Evolutionary conservation across 768 basidiomycete species (phyloP).

Genomic region (Russula lepida): DNA sequence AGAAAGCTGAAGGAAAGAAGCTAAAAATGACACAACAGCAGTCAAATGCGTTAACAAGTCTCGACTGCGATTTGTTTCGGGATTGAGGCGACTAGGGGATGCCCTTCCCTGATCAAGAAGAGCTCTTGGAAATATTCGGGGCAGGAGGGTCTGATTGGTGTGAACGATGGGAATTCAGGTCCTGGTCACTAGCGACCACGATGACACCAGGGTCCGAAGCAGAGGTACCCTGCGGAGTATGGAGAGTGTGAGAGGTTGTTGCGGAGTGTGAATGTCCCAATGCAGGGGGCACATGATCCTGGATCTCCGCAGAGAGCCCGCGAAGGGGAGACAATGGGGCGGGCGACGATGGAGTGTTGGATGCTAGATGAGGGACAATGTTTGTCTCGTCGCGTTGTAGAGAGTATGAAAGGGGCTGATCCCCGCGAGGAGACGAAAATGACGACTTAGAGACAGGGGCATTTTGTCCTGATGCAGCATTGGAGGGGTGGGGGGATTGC

Average conservation of each 20-base stretch:
- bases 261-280: too few relatives aligned
- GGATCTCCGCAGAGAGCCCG: neutral
- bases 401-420: neutral
- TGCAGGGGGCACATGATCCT: neutral
- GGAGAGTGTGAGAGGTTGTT: neutral
- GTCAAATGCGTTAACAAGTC: neutral
- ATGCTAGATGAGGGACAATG: too few relatives aligned
- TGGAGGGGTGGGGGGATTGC: neutral
- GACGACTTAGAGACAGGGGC: neutral
- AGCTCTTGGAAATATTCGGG: neutral
- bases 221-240: neutral
- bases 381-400: too few relatives aligned
- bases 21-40: neutral
- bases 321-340: too few relatives aligned
- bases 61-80: neutral
- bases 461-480: neutral
- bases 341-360: too few relatives aligned
- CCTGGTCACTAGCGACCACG: too few relatives aligned
- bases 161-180: too few relatives aligned
- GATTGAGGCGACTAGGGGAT: neutral
- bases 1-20: neutral
- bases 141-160: too few relatives aligned
- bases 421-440: neutral
- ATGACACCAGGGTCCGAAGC: neutral
- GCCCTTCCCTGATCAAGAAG: neutral